A percentile compares a stretch with the other conserved stretches of the same genome.
Conservation (phyloP, 495 filamentous ascomycete genomes). For the Podospora bellae-mahoneyi region DNA sequence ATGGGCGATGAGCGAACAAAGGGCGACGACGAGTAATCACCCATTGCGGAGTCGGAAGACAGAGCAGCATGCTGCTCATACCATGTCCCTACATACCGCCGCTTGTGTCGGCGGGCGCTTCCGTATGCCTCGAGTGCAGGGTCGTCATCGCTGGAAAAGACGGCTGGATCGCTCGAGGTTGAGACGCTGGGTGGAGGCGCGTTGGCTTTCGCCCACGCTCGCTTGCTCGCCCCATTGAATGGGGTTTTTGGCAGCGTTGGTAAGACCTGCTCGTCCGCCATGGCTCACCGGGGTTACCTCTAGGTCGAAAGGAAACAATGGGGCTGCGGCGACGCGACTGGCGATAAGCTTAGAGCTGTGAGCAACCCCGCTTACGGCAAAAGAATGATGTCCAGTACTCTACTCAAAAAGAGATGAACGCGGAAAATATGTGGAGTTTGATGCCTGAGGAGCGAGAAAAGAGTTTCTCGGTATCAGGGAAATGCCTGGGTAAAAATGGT, state of each 20-base stretch:
- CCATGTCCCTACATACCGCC: constrained; percentile 67
- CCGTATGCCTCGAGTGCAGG: constrained; percentile 69
- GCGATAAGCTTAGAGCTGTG: neutral
- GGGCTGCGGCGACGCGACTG: constrained; percentile 3
- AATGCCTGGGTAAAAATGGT: neutral
- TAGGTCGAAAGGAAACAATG: constrained; percentile 4
- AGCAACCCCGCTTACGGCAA: neutral
- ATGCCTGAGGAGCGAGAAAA: neutral
- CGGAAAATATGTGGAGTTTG: neutral
- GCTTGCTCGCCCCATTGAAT: constrained; percentile 1
- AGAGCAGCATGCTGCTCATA: constrained; percentile 54
- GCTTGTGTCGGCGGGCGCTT: constrained; percentile 45
- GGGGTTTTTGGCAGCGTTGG: constrained; percentile 35
- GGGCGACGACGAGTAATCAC: constrained; percentile 22
- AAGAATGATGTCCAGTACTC: neutral
- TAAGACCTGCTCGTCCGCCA: constrained; percentile 47
- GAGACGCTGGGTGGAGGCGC: constrained; percentile 23
- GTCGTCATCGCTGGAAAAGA: constrained; percentile 78
- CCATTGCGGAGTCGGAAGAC: constrained; percentile 43
- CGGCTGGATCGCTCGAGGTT: constrained; percentile 66
- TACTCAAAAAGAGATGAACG: neutral
- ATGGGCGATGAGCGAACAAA: constrained; percentile 7
- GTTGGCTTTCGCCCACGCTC: neutral
- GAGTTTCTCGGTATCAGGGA: neutral
- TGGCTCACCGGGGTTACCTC: constrained; percentile 19